Conservation (phyloP, 1,284 basidiomycete species). For the Ustilago sp. region DNA sequence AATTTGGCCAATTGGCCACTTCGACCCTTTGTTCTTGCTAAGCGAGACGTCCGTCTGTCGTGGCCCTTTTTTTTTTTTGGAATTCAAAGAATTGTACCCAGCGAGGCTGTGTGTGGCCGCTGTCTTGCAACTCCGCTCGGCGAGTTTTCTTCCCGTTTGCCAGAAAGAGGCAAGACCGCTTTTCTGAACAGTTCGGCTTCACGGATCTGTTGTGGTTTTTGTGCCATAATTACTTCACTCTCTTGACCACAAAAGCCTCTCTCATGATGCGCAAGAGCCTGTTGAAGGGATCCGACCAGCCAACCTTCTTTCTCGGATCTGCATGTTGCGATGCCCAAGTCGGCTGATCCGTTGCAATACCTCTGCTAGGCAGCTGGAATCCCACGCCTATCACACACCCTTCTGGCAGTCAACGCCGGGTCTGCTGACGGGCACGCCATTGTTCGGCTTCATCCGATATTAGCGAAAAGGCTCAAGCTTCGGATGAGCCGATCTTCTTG, state of each 20-base stretch:
- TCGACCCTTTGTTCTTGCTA: background rate
- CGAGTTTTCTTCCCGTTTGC: background rate
- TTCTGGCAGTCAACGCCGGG: background rate
- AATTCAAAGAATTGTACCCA: too few relatives aligned
- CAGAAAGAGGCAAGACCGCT: background rate
- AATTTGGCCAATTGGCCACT: background rate
- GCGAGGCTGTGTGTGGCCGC: conserved; percentile 2
- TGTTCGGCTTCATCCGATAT: background rate
- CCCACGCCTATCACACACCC: background rate
- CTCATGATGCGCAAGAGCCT: background rate
- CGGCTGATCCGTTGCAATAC: background rate
- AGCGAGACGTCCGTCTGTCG: background rate
- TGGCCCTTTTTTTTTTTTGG: too few relatives aligned
- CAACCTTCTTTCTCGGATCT: background rate
- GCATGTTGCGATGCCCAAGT: background rate
- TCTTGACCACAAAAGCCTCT: background rate
- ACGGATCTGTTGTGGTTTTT: background rate
- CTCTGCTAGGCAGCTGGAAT: background rate
- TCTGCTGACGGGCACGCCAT: background rate
- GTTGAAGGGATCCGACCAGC: background rate
- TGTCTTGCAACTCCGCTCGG: too few relatives aligned
- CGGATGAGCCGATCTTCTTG: background rate
- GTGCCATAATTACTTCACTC: background rate
- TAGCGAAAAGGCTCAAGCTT: background rate
- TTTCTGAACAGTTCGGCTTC: background rate